Evolutionary conservation across 371 early-diverging fungal species (phyloP).

Genomic region (Mucor lusitanicus): DNA sequence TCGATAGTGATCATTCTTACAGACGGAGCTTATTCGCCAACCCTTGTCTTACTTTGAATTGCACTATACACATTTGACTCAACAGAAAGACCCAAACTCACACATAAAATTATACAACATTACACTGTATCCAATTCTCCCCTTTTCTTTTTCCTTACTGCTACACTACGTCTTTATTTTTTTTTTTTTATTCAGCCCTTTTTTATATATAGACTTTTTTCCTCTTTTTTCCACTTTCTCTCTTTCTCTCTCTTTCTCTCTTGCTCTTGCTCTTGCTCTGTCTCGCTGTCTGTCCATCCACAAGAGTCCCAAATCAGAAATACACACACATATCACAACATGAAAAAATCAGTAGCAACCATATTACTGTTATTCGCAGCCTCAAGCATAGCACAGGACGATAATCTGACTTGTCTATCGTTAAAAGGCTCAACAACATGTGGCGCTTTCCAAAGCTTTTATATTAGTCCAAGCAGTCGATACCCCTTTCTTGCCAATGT

Average conservation of each 20-base stretch:
- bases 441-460: slow-evolving; percentile 40
- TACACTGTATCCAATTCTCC: slow-evolving; percentile 2
- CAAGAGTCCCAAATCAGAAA: background rate
- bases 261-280: background rate
- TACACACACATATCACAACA: background rate
- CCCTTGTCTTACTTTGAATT: slow-evolving; percentile 4
- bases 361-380: slow-evolving; percentile 11
- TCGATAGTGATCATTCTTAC: background rate
- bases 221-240: background rate
- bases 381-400: background rate
- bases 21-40: background rate
- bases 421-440: slow-evolving; percentile 43
- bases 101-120: background rate
- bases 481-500: slow-evolving; percentile 33
- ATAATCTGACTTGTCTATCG: slow-evolving; percentile 26
- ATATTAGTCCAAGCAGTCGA: slow-evolving; percentile 32
- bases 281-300: background rate
- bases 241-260: slow-evolving; percentile 1
- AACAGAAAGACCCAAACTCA: background rate
- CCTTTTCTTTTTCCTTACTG: slow-evolving; percentile 4
- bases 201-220: background rate
- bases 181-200: slow-evolving; percentile 4
- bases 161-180: background rate
- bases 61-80: background rate
- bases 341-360: background rate